Conservation (phyloP, 331 rosid genomes). For the Phaseolus coccineus region DNA sequence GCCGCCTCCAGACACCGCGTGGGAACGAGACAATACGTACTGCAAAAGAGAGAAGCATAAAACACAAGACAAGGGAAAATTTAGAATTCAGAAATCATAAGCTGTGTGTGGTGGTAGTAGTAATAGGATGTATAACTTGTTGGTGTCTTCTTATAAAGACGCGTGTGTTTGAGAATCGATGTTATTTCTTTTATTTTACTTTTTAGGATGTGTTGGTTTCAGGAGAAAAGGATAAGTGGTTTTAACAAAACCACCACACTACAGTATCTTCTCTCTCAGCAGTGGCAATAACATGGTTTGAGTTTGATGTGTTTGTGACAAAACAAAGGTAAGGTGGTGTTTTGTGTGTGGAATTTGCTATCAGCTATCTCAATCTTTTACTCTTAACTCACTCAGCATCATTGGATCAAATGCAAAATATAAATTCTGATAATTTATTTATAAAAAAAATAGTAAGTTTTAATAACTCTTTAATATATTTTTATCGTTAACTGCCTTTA, state of each 20-base stretch:
- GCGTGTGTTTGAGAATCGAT: conserved; percentile 57
- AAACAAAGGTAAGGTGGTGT: conserved; percentile 28
- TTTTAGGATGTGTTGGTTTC: conserved; percentile 6
- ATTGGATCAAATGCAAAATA: conserved; percentile 26
- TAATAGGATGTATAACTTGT: conserved; percentile 29
- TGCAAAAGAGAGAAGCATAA: conserved; percentile 27
- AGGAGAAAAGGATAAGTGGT: conserved; percentile 54
- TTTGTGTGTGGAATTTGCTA: conserved; percentile 37
- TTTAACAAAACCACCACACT: conserved; percentile 47
- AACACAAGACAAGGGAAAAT: neutral
- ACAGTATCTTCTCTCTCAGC: conserved; percentile 24
- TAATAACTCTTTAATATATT: too few relatives aligned
- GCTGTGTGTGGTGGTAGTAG: conserved; percentile 39
- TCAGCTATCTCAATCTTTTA: conserved; percentile 28
- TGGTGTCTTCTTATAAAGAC: conserved; percentile 56
- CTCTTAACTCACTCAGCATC: conserved; percentile 38
- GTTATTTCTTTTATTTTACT: neutral
- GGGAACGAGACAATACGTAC: neutral
- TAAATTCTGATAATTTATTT: too few relatives aligned
- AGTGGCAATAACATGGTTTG: conserved; percentile 23
- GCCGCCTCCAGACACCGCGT: too few relatives aligned
- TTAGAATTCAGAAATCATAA: neutral
- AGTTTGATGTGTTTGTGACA: conserved; percentile 4
- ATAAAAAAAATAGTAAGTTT: too few relatives aligned
- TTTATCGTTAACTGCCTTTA: too few relatives aligned